phyloP scores from a whole-genome alignment of 768 basidiomycete genomes.

The Tephrocybe rancida region DNA sequence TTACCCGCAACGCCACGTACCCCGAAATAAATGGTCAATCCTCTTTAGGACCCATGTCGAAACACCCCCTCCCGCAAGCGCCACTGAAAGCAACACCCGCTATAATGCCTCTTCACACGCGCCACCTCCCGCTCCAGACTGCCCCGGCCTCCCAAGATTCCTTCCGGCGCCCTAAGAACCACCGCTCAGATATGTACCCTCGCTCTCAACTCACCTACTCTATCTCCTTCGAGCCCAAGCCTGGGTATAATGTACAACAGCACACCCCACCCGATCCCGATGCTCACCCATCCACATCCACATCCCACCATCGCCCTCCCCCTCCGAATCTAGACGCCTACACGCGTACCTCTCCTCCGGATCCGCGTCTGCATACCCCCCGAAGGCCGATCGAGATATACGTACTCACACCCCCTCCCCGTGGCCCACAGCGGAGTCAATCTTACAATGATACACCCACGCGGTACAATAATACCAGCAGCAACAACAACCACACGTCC shows the following conservation, averaged over 20 bases:
- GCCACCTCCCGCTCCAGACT: not conserved
- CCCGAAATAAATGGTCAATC: constrained; percentile 28
- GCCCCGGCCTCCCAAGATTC: constrained; percentile 9
- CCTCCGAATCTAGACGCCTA: too few relatives aligned
- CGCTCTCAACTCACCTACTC: not conserved
- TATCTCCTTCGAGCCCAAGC: not conserved
- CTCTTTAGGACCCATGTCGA: constrained; percentile 44
- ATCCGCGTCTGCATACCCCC: not conserved
- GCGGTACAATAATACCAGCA: not conserved
- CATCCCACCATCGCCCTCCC: too few relatives aligned
- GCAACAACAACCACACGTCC: not conserved
- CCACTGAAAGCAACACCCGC: not conserved
- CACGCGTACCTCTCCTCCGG: constrained; percentile 13
- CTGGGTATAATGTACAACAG: constrained; percentile 18
- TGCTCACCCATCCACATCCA: too few relatives aligned
- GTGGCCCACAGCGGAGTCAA: constrained; percentile 1
- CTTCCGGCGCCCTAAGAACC: not conserved
- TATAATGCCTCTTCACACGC: constrained; percentile 1
- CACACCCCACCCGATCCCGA: constrained; percentile 20
- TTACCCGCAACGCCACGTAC: constrained; percentile 34
- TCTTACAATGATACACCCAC: not conserved
- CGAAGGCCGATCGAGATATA: constrained; percentile 13
- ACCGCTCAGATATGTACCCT: constrained; percentile 11
- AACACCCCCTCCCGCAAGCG: constrained; percentile 6
- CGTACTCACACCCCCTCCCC: not conserved